Conservation (phyloP, 441 rosid genomes). For the Gossypium gossypioides region DNA sequence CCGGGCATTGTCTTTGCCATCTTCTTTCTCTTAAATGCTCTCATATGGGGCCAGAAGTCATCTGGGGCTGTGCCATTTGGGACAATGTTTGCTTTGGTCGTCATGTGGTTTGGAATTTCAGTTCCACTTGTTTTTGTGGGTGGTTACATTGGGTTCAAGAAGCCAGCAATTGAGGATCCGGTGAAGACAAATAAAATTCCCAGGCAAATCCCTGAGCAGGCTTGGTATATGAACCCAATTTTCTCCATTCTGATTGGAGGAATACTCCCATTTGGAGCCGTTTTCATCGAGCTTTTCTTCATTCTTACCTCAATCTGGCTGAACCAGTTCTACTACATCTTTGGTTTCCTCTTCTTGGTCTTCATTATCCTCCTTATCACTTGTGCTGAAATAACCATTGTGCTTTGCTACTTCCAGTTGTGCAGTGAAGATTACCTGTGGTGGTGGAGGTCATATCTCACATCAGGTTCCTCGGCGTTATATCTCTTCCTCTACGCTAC, state of each 20-base stretch:
- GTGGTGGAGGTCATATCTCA: slow-evolving; percentile 72
- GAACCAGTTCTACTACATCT: slow-evolving; percentile 61
- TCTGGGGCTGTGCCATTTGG: slow-evolving; percentile 62
- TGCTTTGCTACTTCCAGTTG: slow-evolving; percentile 61
- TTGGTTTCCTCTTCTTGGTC: slow-evolving; percentile 43
- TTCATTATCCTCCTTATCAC: slow-evolving; percentile 18
- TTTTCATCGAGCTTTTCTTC: slow-evolving; percentile 35
- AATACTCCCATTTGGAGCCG: slow-evolving; percentile 35
- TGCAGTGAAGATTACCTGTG: slow-evolving; percentile 63
- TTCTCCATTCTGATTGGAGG: slow-evolving; percentile 57
- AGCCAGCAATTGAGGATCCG: slow-evolving; percentile 48
- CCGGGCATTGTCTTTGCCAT: slow-evolving; percentile 48
- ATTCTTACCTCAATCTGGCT: slow-evolving; percentile 64
- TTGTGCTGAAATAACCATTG: slow-evolving; percentile 51
- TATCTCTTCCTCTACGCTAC: slow-evolving; percentile 52
- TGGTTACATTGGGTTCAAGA: slow-evolving; percentile 43
- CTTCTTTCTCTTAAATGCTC: slow-evolving; percentile 46
- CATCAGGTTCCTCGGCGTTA: slow-evolving; percentile 53
- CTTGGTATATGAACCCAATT: slow-evolving; percentile 61
- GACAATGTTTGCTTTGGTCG: slow-evolving; percentile 50
- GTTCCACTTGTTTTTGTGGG: slow-evolving; percentile 56
- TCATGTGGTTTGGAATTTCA: slow-evolving; percentile 62
- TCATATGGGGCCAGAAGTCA: slow-evolving; percentile 61
- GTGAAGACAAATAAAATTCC: slow-evolving; percentile 62
- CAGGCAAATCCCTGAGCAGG: slow-evolving; percentile 60